A percentile compares a stretch with the other conserved stretches of the same genome.
These are phyloP conservation scores for Barnettozyma wickerhamii DNA, from an alignment of 805 yeast genomes.

Conservation along the genomic window DNA sequence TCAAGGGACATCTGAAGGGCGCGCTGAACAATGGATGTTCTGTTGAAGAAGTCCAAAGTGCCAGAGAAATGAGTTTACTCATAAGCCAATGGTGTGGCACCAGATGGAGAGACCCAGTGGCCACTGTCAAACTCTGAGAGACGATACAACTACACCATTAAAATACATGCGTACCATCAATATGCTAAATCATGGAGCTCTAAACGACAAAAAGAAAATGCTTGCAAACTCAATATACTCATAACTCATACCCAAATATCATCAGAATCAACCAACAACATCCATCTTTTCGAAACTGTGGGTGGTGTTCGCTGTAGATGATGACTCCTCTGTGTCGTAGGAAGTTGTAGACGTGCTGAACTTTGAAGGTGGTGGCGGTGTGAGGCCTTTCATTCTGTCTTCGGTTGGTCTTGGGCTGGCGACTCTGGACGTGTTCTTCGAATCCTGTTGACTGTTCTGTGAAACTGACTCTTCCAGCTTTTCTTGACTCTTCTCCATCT, in stretches of 20 bases:
- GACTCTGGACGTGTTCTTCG: too few relatives aligned
- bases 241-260: too few relatives aligned
- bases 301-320: background rate
- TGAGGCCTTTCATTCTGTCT: slow-evolving; percentile 13
- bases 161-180: background rate
- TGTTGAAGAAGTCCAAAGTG: slow-evolving; percentile 53
- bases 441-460: background rate
- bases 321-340: slow-evolving; percentile 4
- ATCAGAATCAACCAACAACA: slow-evolving; percentile 8
- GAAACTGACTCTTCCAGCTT: background rate
- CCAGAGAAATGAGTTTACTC: slow-evolving; percentile 57
- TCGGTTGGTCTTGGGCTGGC: too few relatives aligned
- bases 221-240: too few relatives aligned
- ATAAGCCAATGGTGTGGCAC: slow-evolving; percentile 74
- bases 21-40: slow-evolving; percentile 78
- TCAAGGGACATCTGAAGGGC: slow-evolving; percentile 87
- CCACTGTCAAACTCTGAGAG: slow-evolving; percentile 20
- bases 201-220: too few relatives aligned
- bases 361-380: slow-evolving; percentile 15
- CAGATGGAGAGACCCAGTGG: slow-evolving; percentile 45
- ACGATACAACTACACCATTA: background rate
- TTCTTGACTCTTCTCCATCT: background rate
- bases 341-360: slow-evolving; percentile 3
- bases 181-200: background rate
- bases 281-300: slow-evolving; percentile 14